Conservation (phyloP, 2,329 filamentous ascomycete genomes). For the Massarina eburnea region DNA sequence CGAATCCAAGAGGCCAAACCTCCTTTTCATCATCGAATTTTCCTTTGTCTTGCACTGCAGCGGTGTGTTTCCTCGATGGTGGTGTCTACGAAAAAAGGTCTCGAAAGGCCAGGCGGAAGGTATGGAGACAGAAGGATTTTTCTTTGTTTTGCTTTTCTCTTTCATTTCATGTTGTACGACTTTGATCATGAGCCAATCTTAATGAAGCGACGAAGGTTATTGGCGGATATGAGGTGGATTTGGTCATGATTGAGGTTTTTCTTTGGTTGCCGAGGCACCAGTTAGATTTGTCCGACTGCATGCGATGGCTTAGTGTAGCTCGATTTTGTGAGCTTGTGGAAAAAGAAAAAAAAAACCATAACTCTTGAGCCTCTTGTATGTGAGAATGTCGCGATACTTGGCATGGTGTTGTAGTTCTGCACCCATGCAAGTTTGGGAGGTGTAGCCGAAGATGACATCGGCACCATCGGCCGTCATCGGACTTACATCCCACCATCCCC, state of each 20-base stretch:
- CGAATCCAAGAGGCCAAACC: too few relatives aligned
- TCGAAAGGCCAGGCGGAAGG: background rate
- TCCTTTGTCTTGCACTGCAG: constrained; percentile 9
- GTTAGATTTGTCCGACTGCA: too few relatives aligned
- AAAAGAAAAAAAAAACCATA: too few relatives aligned
- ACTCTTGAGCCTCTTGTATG: too few relatives aligned
- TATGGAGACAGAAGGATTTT: too few relatives aligned
- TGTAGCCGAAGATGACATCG: background rate
- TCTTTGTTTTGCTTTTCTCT: background rate
- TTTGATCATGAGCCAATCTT: background rate
- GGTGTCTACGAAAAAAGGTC: background rate
- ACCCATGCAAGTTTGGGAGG: background rate
- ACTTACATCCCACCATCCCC: constrained; percentile 4
- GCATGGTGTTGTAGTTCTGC: background rate
- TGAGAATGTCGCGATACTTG: background rate
- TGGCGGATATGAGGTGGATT: too few relatives aligned
- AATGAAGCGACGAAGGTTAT: too few relatives aligned
- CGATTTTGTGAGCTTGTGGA: too few relatives aligned
- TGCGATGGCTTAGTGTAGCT: too few relatives aligned
- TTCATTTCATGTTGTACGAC: background rate
- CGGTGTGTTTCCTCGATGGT: background rate
- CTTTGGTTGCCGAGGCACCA: background rate
- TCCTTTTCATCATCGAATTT: too few relatives aligned
- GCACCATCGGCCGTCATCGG: background rate
- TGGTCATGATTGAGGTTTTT: background rate